Evolutionary conservation across 2,329 filamentous ascomycete species (phyloP).

Genomic region (Epichloe gansuensis): DNA sequence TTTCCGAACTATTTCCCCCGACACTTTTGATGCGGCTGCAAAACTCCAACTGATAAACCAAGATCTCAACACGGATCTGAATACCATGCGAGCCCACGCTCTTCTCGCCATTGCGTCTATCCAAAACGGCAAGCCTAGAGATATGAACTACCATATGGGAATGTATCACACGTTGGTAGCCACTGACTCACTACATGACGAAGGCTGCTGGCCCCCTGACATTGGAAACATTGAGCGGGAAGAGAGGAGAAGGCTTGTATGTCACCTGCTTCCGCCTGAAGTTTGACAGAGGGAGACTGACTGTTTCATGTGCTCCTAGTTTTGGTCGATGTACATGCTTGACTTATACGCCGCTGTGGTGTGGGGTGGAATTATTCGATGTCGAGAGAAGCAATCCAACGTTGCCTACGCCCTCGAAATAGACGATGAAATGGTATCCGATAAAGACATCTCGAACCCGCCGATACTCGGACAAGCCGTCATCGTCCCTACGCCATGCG

Average conservation of each 20-base stretch:
- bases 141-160: slow-evolving; percentile 38
- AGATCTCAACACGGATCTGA: slow-evolving; percentile 3
- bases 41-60: slow-evolving; percentile 7
- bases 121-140: slow-evolving; percentile 34
- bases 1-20: slow-evolving; percentile 21
- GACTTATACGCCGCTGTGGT: slow-evolving; percentile 42
- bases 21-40: slow-evolving; percentile 12
- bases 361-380: slow-evolving; percentile 23
- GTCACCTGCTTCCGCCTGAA: background rate
- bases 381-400: slow-evolving; percentile 12
- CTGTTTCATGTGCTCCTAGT: slow-evolving; percentile 16
- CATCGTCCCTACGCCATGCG: slow-evolving; percentile 1
- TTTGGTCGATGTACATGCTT: slow-evolving; percentile 45
- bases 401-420: slow-evolving; percentile 14
- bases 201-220: slow-evolving; percentile 35
- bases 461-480: slow-evolving; percentile 2
- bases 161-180: slow-evolving; percentile 35
- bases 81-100: slow-evolving; percentile 18
- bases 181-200: slow-evolving; percentile 39
- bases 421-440: slow-evolving; percentile 31
- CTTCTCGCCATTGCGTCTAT: slow-evolving; percentile 37
- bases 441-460: slow-evolving; percentile 1
- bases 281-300: background rate
- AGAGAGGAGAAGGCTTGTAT: slow-evolving; percentile 31
- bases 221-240: slow-evolving; percentile 33